Evolutionary conservation across 345 rosid species (phyloP).

Genomic region (Boechera divaricarpa): DNA sequence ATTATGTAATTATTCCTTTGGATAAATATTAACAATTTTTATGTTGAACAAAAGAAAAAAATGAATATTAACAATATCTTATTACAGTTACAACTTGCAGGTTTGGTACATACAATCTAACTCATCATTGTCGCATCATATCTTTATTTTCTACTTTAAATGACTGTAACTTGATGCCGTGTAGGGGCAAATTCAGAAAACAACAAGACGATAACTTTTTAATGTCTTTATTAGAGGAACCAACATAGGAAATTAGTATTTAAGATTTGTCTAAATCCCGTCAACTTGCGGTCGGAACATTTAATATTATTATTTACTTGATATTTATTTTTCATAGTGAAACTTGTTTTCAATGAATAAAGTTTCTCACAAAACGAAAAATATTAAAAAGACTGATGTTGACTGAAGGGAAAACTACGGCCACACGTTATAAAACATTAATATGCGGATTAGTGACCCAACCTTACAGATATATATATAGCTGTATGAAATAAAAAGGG

Average conservation of each 20-base stretch:
- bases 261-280: slow-evolving; percentile 3
- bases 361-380: neutral
- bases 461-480: too few relatives aligned
- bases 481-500: too few relatives aligned
- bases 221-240: slow-evolving; percentile 38
- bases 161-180: slow-evolving; percentile 39
- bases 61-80: neutral
- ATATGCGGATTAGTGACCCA: neutral
- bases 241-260: slow-evolving; percentile 37
- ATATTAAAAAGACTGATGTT: slow-evolving; percentile 24
- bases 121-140: slow-evolving; percentile 38
- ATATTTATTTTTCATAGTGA: neutral
- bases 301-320: slow-evolving; percentile 23
- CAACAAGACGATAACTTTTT: slow-evolving; percentile 33
- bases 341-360: neutral
- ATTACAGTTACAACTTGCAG: slow-evolving; percentile 38
- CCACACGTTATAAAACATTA: slow-evolving; percentile 1
- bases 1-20: neutral
- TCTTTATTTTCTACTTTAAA: slow-evolving; percentile 7
- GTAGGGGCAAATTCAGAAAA: slow-evolving; percentile 38
- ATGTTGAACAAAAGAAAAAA: slow-evolving; percentile 1
- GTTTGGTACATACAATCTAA: slow-evolving; percentile 35
- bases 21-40: neutral
- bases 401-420: slow-evolving; percentile 22
- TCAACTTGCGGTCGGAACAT: slow-evolving; percentile 36